Conservation (phyloP, 129 eudicot genomes). For the Glebionis coronaria region DNA sequence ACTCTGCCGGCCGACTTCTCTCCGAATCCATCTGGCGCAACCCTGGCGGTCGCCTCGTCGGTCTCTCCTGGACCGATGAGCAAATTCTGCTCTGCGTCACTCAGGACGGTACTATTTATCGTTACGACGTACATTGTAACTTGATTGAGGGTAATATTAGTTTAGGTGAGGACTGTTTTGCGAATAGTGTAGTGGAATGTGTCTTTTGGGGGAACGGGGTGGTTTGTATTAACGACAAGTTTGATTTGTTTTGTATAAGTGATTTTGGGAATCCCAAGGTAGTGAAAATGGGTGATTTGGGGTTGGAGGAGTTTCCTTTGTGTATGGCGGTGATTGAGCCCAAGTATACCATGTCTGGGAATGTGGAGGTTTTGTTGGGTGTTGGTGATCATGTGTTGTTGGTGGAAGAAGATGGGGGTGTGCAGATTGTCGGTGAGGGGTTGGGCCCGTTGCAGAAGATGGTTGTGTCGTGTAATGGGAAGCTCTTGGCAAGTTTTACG, state of each 20-base stretch:
- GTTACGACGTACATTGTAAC: constrained; percentile 61
- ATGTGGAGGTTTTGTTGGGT: constrained; percentile 83
- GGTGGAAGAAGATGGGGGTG: constrained; percentile 81
- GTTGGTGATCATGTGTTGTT: constrained; percentile 69
- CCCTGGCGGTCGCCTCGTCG: constrained; percentile 85
- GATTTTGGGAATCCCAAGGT: constrained; percentile 64
- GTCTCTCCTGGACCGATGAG: constrained; percentile 91
- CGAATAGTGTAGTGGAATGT: constrained; percentile 78
- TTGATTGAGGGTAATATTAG: constrained; percentile 47
- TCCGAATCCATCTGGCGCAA: constrained; percentile 84
- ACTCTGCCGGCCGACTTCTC: constrained; percentile 70
- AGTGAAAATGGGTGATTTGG: constrained; percentile 56
- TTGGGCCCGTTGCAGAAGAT: constrained; percentile 89
- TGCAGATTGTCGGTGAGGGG: constrained; percentile 55
- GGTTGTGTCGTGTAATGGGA: constrained; percentile 76
- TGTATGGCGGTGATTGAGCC: constrained; percentile 96
- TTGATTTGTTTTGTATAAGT: constrained; percentile 59
- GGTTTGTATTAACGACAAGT: constrained; percentile 81
- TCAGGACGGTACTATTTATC: constrained; percentile 85
- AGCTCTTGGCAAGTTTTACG: constrained; percentile 70
- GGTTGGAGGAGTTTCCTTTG: constrained; percentile 71
- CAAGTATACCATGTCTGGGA: constrained; percentile 79
- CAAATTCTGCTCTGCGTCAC: constrained; percentile 69
- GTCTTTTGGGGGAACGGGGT: constrained; percentile 97
- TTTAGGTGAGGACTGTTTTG: constrained; percentile 72